Evolutionary conservation across 192 early-diverging fungal species (phyloP).

Genomic region (Rhizophagus prolifer): DNA sequence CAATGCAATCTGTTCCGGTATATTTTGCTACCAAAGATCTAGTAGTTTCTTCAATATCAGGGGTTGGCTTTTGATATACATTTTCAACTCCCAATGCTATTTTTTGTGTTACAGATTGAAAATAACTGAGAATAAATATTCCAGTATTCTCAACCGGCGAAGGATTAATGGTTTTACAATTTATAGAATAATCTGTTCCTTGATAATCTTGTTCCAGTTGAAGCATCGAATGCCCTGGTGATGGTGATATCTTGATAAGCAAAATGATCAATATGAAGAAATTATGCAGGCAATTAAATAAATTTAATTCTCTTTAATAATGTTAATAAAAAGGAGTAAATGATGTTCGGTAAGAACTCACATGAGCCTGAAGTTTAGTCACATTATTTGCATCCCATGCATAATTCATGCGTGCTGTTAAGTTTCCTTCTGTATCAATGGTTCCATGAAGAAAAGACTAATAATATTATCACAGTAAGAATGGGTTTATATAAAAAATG

Average conservation of each 20-base stretch:
- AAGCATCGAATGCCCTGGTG: slow-evolving; percentile 84
- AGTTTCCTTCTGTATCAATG: slow-evolving; percentile 88
- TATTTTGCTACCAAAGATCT: slow-evolving; percentile 74
- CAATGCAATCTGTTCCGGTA: slow-evolving; percentile 65
- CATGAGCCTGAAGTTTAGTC: slow-evolving; percentile 63
- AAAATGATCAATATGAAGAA: neutral
- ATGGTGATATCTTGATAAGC: slow-evolving; percentile 52
- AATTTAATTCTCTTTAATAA: neutral
- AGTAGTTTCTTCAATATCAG: slow-evolving; percentile 76
- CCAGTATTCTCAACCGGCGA: slow-evolving; percentile 89
- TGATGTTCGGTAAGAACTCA: slow-evolving; percentile 8
- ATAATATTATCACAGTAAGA: neutral
- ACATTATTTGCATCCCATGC: slow-evolving; percentile 71
- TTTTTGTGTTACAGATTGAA: slow-evolving; percentile 86
- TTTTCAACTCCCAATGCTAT: slow-evolving; percentile 85
- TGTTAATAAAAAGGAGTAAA: neutral
- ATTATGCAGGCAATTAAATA: neutral
- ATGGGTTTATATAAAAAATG: neutral
- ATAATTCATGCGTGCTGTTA: slow-evolving; percentile 82
- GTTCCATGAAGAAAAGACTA: slow-evolving; percentile 89
- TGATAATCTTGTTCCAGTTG: slow-evolving; percentile 91
- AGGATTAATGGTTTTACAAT: slow-evolving; percentile 94
- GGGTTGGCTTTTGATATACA: slow-evolving; percentile 78
- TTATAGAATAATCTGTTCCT: slow-evolving; percentile 84
- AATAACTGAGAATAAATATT: slow-evolving; percentile 81